Base-by-base conservation (phyloP, 2,329 filamentous ascomycete genomes). In the Aureobasidium sp. region DNA sequence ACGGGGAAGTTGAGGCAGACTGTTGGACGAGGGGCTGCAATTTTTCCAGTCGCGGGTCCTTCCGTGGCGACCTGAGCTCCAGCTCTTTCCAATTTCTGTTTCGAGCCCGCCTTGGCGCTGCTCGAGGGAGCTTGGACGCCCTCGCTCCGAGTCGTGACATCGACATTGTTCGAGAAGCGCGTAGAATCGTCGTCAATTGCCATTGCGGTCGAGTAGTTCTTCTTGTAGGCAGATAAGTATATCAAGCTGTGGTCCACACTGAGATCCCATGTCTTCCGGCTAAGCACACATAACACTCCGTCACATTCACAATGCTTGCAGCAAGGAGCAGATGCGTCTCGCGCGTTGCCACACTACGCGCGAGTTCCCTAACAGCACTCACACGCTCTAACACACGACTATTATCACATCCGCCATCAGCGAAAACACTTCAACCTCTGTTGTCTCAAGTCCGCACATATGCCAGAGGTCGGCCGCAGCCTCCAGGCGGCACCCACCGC, bases 401-500 rank as follows among this genome's bases (percentile, higher is more conserved):
- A 51, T n/a, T 34, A 52, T 25, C 52, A 64, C 59, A 45, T 27
- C 48, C 45, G 37, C 41, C 47, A 45, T 62, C 49, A 48, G 7
- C 27, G 15, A 59, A 25, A 52, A 8, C 27, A 36, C 9, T 55
- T 11, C 29, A 34, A 22, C 25, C 59, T 22, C 29, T 58, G 29
- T 41, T 64, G 11, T 45, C 61, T 48, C 69, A 68, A 68, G 60
- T 62, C 61, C 89, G 69, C 81, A 74, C 66, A 31, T 75, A 74
- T 65, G 73, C 73, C 14, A 70, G 61, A n/a, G 79, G 81, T 11
- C 75, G 88, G 64, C 90, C 91, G 65, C 90, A 94, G 67, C 92
- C 91, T 1, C 91, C 93, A 0, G 93, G 93, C 56, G 92, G 92
- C 62, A 97, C 91, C 1, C 91, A 97, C 76, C 89, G 88, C 66